Evolutionary conservation across 2,329 filamentous ascomycete species (phyloP), one percentile per base, ranked within the genome.

Genomic region (Colletotrichum shisoi): DNA sequence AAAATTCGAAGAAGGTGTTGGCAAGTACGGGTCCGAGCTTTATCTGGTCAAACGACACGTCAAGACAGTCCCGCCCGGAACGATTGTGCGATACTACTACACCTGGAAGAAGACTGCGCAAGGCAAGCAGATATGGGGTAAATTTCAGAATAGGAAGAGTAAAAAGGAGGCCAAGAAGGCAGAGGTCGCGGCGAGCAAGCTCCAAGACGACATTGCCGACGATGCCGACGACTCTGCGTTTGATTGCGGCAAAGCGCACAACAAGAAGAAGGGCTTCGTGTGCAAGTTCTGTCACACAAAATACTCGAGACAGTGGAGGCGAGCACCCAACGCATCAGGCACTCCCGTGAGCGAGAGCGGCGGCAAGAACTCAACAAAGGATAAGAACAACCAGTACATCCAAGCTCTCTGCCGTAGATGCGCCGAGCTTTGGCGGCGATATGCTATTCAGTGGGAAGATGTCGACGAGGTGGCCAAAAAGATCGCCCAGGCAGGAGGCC

Each of bases 191-290:
- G 85, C 86, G 17, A 87, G 87, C 37, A 96, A 95, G 76, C 81
- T 97, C 37, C 88, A 95, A 69, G 94, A 97, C 72, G 94, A 98
- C 76, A 89, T 99, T 69, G 95, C 94, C 8, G 91, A 99, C 76
- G 90, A 94, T 69, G 85, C 91, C 15, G 95, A 99, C 72, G 95
- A 99, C 78, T 99, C 95, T 6, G 95, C 95, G 3, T 99, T 97
- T 73, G 95, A 99, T 76, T 89, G 89, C 56, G 90, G 90, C 46
- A 99, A 98, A 80, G 93, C 94, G 0, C 79, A 80, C 3, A 84
- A 88, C 67, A 90, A 90, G 76, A 96, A 96, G 78, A 89, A 91
- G 70, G 86, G 87, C 21, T 98, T 99, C 74, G 85, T 93, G 71
- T 99, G 95, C 85, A 97, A 97, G 76, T 98, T 97, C 76, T 99